Percentiles rank a stretch among this genome's conserved stretches.
These are phyloP conservation scores for Cyclanthera cordifolia DNA, from an alignment of 306 rosid species.

Conservation along the genomic window DNA sequence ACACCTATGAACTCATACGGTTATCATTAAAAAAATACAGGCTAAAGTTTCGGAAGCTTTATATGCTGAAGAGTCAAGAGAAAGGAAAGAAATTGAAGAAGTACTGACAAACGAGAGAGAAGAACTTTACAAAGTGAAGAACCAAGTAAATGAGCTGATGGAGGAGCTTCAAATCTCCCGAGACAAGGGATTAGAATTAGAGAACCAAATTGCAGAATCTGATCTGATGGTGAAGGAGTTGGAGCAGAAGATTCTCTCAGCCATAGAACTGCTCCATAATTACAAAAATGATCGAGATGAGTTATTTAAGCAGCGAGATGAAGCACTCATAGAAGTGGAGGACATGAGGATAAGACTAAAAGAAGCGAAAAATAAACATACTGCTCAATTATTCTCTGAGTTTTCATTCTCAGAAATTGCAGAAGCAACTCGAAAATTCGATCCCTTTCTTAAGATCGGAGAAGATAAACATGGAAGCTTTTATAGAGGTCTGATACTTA, in stretches of 20 bases:
- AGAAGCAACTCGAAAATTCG: conserved; percentile 53
- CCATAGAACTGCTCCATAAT: conserved; percentile 30
- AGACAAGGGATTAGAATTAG: conserved; percentile 29
- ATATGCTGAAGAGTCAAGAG: conserved; percentile 38
- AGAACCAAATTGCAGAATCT: conserved; percentile 46
- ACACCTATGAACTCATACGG: not conserved
- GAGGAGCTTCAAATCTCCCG: conserved; percentile 40
- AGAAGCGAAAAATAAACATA: conserved; percentile 26
- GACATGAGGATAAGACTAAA: conserved; percentile 44
- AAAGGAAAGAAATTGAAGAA: conserved; percentile 49
- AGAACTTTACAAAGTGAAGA: conserved; percentile 36
- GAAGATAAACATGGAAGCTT: conserved; percentile 77
- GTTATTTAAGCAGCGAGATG: conserved; percentile 43
- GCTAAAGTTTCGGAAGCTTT: conserved; percentile 33
- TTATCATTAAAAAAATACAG: conserved; percentile 22
- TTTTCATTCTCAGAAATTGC: conserved; percentile 47
- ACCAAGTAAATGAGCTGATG: conserved; percentile 26
- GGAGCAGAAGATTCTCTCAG: conserved; percentile 43
- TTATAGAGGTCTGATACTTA: conserved; percentile 50
- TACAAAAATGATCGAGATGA: conserved; percentile 51
- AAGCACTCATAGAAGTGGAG: conserved; percentile 53
- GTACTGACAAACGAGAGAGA: conserved; percentile 33
- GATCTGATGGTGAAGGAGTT: conserved; percentile 34
- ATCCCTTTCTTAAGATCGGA: conserved; percentile 52
- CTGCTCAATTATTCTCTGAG: conserved; percentile 42